A percentile compares a stretch with the other conserved stretches of the same genome.
phyloP scores from a whole-genome alignment of 192 early-diverging fungal species.

The Umbelopsis sp. region DNA sequence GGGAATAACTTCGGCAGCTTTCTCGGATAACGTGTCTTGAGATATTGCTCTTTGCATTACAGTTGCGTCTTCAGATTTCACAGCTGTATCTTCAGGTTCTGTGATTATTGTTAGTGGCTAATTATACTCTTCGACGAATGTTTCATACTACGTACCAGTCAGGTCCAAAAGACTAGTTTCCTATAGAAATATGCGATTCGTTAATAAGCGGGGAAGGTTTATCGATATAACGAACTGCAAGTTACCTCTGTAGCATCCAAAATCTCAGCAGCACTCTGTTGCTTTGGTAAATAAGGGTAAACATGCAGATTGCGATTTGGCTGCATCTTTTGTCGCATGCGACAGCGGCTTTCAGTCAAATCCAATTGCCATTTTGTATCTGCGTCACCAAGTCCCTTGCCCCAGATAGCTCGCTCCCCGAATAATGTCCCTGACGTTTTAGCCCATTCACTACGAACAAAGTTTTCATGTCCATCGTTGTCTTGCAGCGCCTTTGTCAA shows the following conservation, averaged over 20 bases:
- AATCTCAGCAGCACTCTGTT: constrained; percentile 6
- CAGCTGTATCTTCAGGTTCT: not conserved
- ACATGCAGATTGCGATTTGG: constrained; percentile 32
- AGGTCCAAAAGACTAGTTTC: not conserved
- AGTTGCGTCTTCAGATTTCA: not conserved
- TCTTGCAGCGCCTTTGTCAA: constrained; percentile 64
- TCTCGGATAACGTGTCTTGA: constrained; percentile 9
- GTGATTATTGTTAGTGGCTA: too few relatives aligned
- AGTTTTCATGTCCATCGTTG: constrained; percentile 57
- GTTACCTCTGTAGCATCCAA: constrained; percentile 18
- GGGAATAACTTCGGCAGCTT: not conserved
- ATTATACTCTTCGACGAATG: too few relatives aligned
- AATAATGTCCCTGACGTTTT: constrained; percentile 54
- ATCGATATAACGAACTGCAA: not conserved
- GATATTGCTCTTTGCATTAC: not conserved
- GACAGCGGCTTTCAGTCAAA: constrained; percentile 56
- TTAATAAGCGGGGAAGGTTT: not conserved
- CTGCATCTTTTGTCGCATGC: constrained; percentile 60
- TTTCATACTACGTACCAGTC: not conserved
- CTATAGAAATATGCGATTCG: not conserved
- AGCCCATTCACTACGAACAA: constrained; percentile 63
- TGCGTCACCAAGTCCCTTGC: constrained; percentile 36
- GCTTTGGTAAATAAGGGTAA: constrained; percentile 46
- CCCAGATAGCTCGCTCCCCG: constrained; percentile 67
- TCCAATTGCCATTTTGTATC: constrained; percentile 57